phyloP scores from a whole-genome alignment of 2,329 filamentous ascomycete genomes.

The Akanthomyces lecanii region DNA sequence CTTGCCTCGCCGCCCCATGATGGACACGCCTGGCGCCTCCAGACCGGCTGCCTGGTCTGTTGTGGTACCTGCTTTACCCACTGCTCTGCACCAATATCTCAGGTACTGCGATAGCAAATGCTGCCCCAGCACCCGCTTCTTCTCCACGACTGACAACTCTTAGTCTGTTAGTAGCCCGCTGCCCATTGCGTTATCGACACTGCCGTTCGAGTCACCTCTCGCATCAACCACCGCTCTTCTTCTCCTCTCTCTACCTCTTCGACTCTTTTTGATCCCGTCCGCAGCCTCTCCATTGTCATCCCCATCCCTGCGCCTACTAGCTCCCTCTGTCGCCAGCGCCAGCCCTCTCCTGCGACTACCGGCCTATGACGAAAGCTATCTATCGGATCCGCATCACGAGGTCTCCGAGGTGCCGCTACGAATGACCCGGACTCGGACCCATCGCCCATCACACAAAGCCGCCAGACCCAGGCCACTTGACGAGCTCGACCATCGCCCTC shows the following conservation, averaged over 20 bases:
- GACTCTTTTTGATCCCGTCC: background rate
- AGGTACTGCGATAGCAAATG: conserved; percentile 6
- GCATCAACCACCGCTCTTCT: conserved; percentile 8
- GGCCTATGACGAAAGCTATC: conserved; percentile 15
- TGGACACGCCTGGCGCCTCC: background rate
- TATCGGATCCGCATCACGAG: conserved; percentile 17
- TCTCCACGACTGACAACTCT: conserved; percentile 8
- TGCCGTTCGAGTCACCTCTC: conserved; percentile 16
- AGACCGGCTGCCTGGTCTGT: background rate
- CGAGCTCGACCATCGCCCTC: conserved; percentile 8
- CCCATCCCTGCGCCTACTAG: background rate
- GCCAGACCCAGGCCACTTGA: conserved; percentile 8
- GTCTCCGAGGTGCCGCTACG: conserved; percentile 11
- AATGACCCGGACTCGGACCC: conserved; percentile 18
- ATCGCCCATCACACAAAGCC: conserved; percentile 3
- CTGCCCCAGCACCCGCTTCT: conserved; percentile 6
- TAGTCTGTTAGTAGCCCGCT: conserved; percentile 2
- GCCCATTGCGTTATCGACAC: conserved; percentile 18
- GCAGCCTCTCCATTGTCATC: background rate
- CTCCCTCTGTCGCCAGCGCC: background rate
- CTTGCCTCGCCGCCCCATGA: background rate
- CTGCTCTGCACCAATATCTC: background rate
- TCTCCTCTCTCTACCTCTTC: background rate
- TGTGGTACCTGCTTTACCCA: background rate
- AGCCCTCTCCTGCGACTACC: conserved; percentile 1